phyloP scores from a whole-genome alignment of 768 basidiomycete species.

The Tubosaeta brunneosetosa region DNA sequence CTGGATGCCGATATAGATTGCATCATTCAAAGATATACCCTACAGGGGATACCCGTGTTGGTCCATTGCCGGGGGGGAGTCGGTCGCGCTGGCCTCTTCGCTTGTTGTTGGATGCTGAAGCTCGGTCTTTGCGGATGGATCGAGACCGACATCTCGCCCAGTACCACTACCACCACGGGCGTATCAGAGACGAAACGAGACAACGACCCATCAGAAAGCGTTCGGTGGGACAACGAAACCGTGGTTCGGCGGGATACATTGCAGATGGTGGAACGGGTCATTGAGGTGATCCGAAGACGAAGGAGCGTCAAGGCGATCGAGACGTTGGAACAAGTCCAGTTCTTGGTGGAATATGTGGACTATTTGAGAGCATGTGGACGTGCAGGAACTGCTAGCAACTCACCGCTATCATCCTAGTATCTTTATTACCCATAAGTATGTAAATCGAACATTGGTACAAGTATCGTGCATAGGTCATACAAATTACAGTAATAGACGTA shows the following conservation, averaged over 20 bases:
- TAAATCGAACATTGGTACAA: neutral
- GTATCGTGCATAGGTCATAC: too few species aligned
- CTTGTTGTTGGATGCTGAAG: slow-evolving; percentile 89
- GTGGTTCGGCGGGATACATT: slow-evolving; percentile 45
- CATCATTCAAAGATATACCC: slow-evolving; percentile 67
- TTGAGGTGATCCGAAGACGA: slow-evolving; percentile 66
- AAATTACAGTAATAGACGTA: too few species aligned
- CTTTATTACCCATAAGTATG: neutral
- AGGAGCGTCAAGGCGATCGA: slow-evolving; percentile 90
- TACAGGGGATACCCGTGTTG: slow-evolving; percentile 65
- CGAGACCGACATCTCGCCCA: slow-evolving; percentile 20
- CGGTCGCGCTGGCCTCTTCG: slow-evolving; percentile 87
- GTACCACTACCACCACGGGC: neutral
- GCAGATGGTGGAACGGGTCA: slow-evolving; percentile 65
- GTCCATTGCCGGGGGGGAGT: slow-evolving; percentile 95
- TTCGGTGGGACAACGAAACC: slow-evolving; percentile 21
- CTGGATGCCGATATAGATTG: slow-evolving; percentile 65
- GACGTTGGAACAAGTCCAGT: slow-evolving; percentile 88
- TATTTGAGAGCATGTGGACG: slow-evolving; percentile 38
- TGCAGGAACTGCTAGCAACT: neutral
- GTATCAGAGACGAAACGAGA: slow-evolving; percentile 12
- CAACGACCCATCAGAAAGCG: neutral
- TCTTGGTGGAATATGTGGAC: slow-evolving; percentile 73
- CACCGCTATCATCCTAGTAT: neutral
- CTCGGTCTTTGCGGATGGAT: slow-evolving; percentile 84